phyloP scores from a whole-genome alignment of 2,329 filamentous ascomycete species.

The Arthroderma sp. region DNA sequence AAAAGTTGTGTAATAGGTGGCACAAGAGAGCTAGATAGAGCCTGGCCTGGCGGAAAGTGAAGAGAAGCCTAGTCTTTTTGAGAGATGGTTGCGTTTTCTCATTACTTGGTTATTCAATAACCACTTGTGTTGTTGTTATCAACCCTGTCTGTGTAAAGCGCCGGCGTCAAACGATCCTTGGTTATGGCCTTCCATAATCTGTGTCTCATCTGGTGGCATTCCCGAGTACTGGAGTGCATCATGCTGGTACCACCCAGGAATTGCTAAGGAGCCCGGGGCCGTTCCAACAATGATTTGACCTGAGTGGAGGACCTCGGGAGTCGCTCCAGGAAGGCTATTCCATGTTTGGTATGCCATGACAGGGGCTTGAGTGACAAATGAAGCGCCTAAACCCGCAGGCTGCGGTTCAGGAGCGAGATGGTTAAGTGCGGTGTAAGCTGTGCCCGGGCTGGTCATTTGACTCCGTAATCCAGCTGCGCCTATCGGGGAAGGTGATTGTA shows the following conservation, averaged over 20 bases:
- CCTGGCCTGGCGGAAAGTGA: no score
- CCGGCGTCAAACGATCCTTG: no score
- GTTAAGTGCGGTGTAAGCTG: background rate
- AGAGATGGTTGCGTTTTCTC: no score
- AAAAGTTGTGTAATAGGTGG: no score
- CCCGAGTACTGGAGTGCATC: slow-evolving; percentile 2
- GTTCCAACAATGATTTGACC: slow-evolving; percentile 1
- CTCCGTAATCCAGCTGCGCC: slow-evolving; percentile 2
- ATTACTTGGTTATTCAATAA: no score
- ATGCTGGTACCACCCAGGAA: slow-evolving; percentile 6
- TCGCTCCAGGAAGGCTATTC: background rate
- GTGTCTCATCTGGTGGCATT: no score
- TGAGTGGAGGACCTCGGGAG: background rate
- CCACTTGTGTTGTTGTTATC: background rate
- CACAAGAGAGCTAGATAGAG: no score
- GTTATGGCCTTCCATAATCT: no score
- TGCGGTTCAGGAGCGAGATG: background rate
- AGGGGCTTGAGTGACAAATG: slow-evolving; percentile 2
- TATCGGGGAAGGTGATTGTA: slow-evolving; percentile 1
- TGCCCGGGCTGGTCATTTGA: slow-evolving; percentile 1
- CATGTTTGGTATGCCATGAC: slow-evolving; percentile 2
- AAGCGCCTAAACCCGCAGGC: background rate
- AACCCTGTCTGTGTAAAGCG: no score
- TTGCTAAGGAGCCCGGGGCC: slow-evolving; percentile 3
- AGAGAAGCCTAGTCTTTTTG: no score